These are phyloP conservation scores for Athelia sp. DNA, from an alignment of 1,284 basidiomycete species.

Conservation along the genomic window DNA sequence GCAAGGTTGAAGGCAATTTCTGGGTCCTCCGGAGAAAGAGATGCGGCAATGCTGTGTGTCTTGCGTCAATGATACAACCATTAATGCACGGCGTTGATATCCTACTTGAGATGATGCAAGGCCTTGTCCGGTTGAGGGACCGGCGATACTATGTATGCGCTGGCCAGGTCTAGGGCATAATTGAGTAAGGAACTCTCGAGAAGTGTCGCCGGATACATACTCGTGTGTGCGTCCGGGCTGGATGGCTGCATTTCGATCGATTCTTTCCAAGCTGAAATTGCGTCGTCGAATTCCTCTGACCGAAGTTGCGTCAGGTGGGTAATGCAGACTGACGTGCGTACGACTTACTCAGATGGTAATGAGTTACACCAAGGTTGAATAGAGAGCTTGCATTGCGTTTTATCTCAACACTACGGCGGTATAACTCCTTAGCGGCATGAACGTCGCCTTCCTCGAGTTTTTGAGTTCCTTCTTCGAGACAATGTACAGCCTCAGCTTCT, in stretches of 20 bases:
- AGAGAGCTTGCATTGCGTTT: constrained; percentile 79
- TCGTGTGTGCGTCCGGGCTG: constrained; percentile 90
- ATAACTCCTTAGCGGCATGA: constrained; percentile 72
- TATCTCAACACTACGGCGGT: constrained; percentile 78
- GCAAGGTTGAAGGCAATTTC: constrained; percentile 95
- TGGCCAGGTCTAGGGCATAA: constrained; percentile 73
- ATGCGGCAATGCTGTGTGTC: constrained; percentile 74
- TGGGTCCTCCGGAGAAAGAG: constrained; percentile 86
- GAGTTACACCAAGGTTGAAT: constrained; percentile 86
- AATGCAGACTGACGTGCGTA: constrained; percentile 10
- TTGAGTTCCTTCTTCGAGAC: constrained; percentile 83
- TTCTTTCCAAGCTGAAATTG: constrained; percentile 84
- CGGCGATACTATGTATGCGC: constrained; percentile 88
- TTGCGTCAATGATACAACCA: constrained; percentile 20
- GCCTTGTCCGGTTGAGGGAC: constrained; percentile 87
- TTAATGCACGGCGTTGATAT: constrained; percentile 15
- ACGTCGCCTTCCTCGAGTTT: constrained; percentile 91
- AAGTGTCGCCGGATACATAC: constrained; percentile 40
- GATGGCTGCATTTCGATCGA: constrained; percentile 80
- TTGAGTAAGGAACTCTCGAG: constrained; percentile 5
- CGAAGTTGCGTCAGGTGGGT: constrained; percentile 11
- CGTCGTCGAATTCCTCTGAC: constrained; percentile 80
- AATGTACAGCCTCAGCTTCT: constrained; percentile 75
- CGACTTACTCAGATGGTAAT: constrained; percentile 79
- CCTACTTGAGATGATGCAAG: constrained; percentile 80